These are phyloP conservation scores for Margaritispora aquatica DNA, from an alignment of 495 filamentous ascomycete species.

Conservation along the genomic window DNA sequence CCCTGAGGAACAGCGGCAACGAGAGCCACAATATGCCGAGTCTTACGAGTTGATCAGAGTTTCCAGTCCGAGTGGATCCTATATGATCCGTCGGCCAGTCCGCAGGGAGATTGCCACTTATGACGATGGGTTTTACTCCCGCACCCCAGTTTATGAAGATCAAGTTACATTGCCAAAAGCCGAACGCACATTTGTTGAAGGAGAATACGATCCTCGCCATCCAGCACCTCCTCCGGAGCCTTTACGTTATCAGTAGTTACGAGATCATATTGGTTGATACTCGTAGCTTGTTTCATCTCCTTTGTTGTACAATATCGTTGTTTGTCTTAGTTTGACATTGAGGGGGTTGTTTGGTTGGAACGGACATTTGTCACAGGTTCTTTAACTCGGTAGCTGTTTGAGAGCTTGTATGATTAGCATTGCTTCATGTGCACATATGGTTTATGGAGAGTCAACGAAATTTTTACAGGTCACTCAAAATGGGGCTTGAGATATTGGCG, in stretches of 20 bases:
- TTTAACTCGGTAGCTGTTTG: no score
- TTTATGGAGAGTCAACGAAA: no score
- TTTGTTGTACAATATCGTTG: background rate
- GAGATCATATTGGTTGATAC: background rate
- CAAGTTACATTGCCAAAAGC: constrained; percentile 15
- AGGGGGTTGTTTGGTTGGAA: no score
- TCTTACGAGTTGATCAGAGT: constrained; percentile 39
- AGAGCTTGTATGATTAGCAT: background rate
- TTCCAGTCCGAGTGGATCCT: constrained; percentile 36
- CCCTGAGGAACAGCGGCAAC: constrained; percentile 24
- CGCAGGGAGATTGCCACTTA: constrained; percentile 20
- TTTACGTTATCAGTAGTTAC: constrained; percentile 5
- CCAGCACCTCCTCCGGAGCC: constrained; percentile 16
- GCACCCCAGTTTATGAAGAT: constrained; percentile 20
- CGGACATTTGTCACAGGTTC: no score
- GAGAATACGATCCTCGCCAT: constrained; percentile 36
- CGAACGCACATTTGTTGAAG: constrained; percentile 21
- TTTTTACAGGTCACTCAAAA: no score
- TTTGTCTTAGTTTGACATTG: background rate
- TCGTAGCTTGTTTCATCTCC: background rate
- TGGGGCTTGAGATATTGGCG: no score
- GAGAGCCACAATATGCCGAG: constrained; percentile 26
- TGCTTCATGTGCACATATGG: no score
- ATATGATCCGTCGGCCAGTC: constrained; percentile 38
- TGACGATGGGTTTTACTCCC: constrained; percentile 16